phyloP scores from a whole-genome alignment of 805 yeast genomes.

The Cyberlindnera americana region DNA sequence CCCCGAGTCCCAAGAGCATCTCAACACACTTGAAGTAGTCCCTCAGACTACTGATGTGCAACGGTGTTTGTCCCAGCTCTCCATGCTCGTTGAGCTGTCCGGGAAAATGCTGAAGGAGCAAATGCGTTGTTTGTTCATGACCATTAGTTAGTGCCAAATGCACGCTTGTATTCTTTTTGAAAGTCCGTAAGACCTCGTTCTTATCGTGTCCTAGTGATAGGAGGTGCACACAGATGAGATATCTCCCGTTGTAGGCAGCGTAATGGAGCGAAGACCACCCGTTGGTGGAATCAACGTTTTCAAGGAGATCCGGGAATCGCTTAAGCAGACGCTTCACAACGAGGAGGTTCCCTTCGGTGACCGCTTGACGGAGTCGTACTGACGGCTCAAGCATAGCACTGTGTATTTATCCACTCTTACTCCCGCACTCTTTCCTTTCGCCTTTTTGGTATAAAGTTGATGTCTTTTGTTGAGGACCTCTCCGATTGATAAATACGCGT shows the following conservation, averaged over 20 bases:
- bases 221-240: conserved; percentile 59
- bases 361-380: conserved; percentile 62
- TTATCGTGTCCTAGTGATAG: conserved; percentile 55
- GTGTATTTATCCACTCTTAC: not conserved
- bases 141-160: conserved; percentile 66
- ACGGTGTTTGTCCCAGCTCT: conserved; percentile 51
- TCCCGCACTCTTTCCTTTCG: no score
- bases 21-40: conserved; percentile 63
- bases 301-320: conserved; percentile 65
- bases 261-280: conserved; percentile 88
- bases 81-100: conserved; percentile 48
- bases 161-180: conserved; percentile 58
- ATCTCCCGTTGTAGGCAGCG: conserved; percentile 71
- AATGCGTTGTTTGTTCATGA: conserved; percentile 69
- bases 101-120: conserved; percentile 64
- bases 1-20: conserved; percentile 68
- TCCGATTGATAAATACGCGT: no score
- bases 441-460: no score
- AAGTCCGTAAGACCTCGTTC: conserved; percentile 48
- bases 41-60: conserved; percentile 61
- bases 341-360: conserved; percentile 56
- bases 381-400: conserved; percentile 55
- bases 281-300: conserved; percentile 61
- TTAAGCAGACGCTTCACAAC: conserved; percentile 63
- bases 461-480: no score